Conservation (phyloP, 1,139 yeast genomes). For the Geotrichum klebahnii region DNA sequence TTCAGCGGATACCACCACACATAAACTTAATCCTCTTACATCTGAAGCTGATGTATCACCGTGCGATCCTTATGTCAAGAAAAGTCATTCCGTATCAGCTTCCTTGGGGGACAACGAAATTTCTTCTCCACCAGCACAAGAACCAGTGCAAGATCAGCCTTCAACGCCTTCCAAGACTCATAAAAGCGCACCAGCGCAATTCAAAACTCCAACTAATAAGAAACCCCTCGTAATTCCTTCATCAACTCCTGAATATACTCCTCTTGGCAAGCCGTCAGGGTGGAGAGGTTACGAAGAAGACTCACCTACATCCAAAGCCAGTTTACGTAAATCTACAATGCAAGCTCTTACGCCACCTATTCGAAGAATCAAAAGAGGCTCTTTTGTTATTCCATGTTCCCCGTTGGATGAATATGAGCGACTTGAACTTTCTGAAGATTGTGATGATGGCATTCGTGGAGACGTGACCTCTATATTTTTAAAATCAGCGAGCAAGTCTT, state of each 20-base stretch:
- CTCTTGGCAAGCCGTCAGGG: not conserved
- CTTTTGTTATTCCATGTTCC: conserved; percentile 1
- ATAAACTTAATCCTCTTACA: too few relatives aligned
- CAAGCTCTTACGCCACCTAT: not conserved
- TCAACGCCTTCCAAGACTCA: conserved; percentile 3
- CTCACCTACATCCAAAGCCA: not conserved
- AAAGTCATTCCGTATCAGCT: not conserved
- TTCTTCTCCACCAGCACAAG: not conserved
- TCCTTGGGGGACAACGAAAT: not conserved
- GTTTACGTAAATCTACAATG: not conserved
- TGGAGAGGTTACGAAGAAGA: conserved; percentile 2
- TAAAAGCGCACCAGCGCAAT: not conserved
- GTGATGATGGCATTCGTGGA: not conserved
- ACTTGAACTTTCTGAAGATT: not conserved
- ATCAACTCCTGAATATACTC: conserved; percentile 10
- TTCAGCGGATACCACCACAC: too few relatives aligned
- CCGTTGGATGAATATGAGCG: conserved; percentile 12
- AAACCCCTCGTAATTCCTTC: conserved; percentile 4
- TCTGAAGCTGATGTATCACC: too few relatives aligned
- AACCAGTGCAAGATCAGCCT: too few relatives aligned
- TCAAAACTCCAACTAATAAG: conserved; percentile 2
- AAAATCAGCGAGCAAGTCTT: conserved; percentile 1
- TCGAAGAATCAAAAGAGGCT: not conserved
- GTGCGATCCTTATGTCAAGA: not conserved
- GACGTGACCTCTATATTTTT: not conserved